These are phyloP conservation scores for Pachyrhizus erosus DNA, from an alignment of 306 rosid species.

Conservation along the genomic window DNA sequence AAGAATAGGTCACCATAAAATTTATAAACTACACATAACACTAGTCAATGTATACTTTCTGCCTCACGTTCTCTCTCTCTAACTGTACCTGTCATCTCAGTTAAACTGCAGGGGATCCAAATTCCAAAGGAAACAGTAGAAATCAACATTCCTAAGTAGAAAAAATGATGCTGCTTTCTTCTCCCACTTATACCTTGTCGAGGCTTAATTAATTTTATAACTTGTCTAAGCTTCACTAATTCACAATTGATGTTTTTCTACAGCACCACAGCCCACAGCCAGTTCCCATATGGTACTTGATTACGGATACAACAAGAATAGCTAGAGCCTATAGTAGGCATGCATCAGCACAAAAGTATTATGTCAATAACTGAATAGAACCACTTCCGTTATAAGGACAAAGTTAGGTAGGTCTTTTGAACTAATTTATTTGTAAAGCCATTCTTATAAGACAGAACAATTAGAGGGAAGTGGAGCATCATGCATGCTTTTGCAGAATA, in stretches of 20 bases:
- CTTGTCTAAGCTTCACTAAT: too few species aligned
- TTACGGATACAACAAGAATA: not conserved
- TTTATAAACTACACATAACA: not conserved
- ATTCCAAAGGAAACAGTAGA: too few species aligned
- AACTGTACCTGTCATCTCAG: not conserved
- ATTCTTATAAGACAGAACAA: not conserved
- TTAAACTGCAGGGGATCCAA: not conserved
- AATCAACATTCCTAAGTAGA: not conserved
- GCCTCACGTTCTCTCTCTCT: not conserved
- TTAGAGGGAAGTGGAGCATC: not conserved
- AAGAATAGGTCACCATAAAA: too few species aligned
- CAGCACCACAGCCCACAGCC: constrained; percentile 1
- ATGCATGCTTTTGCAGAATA: not conserved
- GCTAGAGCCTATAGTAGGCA: not conserved
- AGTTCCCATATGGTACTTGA: not conserved
- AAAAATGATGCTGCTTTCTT: not conserved
- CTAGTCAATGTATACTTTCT: not conserved
- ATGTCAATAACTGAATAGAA: not conserved
- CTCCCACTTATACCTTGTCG: not conserved
- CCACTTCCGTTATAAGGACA: not conserved
- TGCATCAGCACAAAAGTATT: constrained; percentile 2
- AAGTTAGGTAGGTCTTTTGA: constrained; percentile 7
- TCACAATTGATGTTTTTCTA: not conserved
- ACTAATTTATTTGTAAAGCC: not conserved
- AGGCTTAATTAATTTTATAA: not conserved